Evolutionary conservation across 1,284 basidiomycete species (phyloP), one percentile per base, ranked within the genome.

Genomic region (Cutaneotrichosporon sp.): DNA sequence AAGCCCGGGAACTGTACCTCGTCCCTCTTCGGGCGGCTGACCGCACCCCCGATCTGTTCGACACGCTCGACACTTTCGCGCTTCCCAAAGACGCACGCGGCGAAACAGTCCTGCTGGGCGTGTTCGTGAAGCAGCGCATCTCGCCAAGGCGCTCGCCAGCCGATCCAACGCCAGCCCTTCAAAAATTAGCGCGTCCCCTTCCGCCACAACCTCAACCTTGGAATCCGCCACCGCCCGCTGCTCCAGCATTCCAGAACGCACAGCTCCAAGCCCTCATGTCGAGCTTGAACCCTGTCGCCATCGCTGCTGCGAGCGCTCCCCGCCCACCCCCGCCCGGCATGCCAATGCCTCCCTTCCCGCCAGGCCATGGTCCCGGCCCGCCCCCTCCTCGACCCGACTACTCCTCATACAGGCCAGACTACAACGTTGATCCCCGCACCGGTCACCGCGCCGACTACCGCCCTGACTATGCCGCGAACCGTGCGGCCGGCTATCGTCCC

Each of bases 1-100:
- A 65, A 21, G 90, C 92, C 34, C 88, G 89, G 68, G 94, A 97
- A 76, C 80, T 96, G 38, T 97, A 97, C 73, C 85, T 96, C 64
- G 85, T 96, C 22, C 94, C 94, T 1, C 79, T 97, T 7, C 82
- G 85, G 21, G 84, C 89, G 16, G 83, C 81, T 31, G 86, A 90
- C 58, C 82, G 88, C 0, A 79, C 52, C 18, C 60, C 60, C 26
- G 60, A 55, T 30, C n/a, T 61, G 11, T 85, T 95, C 66, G 90
- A 94, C 69, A 82, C 96, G 1, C 80, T 96, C 60, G 92, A 95
- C 71, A 85, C 90, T n/a, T 84, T 91, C 61, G 83, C 83, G 57
- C 76, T 97, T 0, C 89, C 91, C 7, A 60, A 52, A 18, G 26
- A 32, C 11, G 76, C 80, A 14, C 84, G 92, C 21, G 83, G 77